Conservation (phyloP, 169 alveolate species). For the Plasmodium ovale region DNA sequence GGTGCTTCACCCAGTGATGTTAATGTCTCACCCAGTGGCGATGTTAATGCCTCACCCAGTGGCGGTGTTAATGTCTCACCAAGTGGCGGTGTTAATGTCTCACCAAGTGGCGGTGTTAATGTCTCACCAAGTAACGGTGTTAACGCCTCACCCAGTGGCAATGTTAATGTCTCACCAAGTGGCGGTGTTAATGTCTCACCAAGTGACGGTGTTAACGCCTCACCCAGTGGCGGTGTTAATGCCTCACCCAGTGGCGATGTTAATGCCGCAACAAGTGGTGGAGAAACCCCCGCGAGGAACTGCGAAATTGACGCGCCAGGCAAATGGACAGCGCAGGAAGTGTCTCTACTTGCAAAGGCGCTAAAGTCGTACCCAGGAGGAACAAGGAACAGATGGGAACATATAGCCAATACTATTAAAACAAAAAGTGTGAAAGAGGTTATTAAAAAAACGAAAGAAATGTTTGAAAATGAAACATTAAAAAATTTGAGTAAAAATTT, state of each 20-base stretch:
- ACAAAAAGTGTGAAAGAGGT: conserved; percentile 90
- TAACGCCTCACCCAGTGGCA: not conserved
- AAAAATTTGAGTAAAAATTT: conserved; percentile 79
- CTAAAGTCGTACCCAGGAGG: conserved; percentile 93
- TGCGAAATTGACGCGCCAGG: conserved; percentile 29
- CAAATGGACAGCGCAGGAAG: conserved; percentile 93
- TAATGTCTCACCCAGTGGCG: too few relatives aligned
- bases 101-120: not conserved
- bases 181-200: not conserved
- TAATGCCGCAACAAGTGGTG: conserved; percentile 12
- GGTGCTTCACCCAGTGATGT: too few relatives aligned
- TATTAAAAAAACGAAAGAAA: conserved; percentile 90
- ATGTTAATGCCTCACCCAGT: too few relatives aligned
- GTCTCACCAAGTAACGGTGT: not conserved
- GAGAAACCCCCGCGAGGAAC: not conserved
- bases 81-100: too few relatives aligned
- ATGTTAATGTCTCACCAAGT: not conserved
- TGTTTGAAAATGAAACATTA: conserved; percentile 82
- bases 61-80: too few relatives aligned
- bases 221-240: not conserved
- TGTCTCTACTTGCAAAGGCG: conserved; percentile 90
- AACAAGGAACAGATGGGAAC: conserved; percentile 92
- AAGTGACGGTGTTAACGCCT: not conserved
- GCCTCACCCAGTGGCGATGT: not conserved
- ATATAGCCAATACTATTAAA: conserved; percentile 90